Conservation (phyloP, 1,139 yeast genomes). For the Sugiyamaella grinbergsii region DNA sequence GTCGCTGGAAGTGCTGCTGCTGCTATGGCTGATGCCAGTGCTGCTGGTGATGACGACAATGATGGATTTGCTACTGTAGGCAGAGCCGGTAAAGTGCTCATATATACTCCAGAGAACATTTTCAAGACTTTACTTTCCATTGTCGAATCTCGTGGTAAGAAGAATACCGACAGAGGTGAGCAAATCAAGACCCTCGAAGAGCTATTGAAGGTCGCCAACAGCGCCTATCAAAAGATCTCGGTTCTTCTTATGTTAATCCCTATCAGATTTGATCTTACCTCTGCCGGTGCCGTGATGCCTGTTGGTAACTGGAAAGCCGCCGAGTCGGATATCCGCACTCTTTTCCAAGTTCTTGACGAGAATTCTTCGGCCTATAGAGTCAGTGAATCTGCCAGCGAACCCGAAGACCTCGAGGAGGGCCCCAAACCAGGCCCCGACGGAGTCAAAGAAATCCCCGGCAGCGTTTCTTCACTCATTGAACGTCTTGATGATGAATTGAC, state of each 20-base stretch:
- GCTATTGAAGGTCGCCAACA: slow-evolving; percentile 54
- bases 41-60: slow-evolving; percentile 40
- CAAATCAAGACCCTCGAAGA: slow-evolving; percentile 74
- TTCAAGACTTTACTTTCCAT: slow-evolving; percentile 75
- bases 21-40: slow-evolving; percentile 31
- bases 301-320: slow-evolving; percentile 78
- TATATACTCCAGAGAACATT: slow-evolving; percentile 50
- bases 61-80: slow-evolving; percentile 48
- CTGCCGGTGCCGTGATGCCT: slow-evolving; percentile 74
- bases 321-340: slow-evolving; percentile 59
- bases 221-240: slow-evolving; percentile 74
- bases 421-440: slow-evolving; percentile 77
- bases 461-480: slow-evolving; percentile 83
- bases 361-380: slow-evolving; percentile 63
- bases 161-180: slow-evolving; percentile 81
- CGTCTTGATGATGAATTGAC: slow-evolving; percentile 94
- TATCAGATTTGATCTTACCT: slow-evolving; percentile 74
- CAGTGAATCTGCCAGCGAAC: slow-evolving; percentile 71
- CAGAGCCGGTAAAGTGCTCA: slow-evolving; percentile 46
- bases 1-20: slow-evolving; percentile 14
- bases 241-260: slow-evolving; percentile 84
- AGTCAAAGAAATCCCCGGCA: slow-evolving; percentile 74
- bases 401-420: slow-evolving; percentile 72
- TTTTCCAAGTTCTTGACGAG: slow-evolving; percentile 69
- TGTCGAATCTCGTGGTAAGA: slow-evolving; percentile 92